These are phyloP conservation scores for Saksenaea vasiformis DNA, from an alignment of 371 early-diverging fungal genomes.

Conservation along the genomic window DNA sequence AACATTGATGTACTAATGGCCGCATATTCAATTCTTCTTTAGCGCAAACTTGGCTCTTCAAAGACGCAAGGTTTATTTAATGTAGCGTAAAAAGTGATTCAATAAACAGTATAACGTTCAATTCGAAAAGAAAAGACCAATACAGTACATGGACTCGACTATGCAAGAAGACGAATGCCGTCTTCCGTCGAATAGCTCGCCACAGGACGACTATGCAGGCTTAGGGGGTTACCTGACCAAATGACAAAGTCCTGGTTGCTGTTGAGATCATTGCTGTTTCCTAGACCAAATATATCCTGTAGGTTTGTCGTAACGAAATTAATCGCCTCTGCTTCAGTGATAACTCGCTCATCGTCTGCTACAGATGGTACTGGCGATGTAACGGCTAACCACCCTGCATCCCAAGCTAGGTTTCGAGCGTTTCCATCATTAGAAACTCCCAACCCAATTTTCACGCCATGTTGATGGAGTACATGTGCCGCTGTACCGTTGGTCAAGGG, in stretches of 20 bases:
- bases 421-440: conserved; percentile 53
- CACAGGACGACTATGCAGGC: conserved; percentile 43
- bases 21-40: no score
- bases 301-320: conserved; percentile 70
- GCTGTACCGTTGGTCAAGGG: conserved; percentile 58
- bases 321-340: conserved; percentile 61
- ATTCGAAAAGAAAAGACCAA: no score
- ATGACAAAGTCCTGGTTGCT: conserved; percentile 38
- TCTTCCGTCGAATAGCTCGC: conserved; percentile 23
- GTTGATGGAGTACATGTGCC: conserved; percentile 51
- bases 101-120: no score
- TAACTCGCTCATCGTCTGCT: conserved; percentile 21
- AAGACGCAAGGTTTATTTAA: no score
- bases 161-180: background rate
- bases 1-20: no score
- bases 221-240: conserved; percentile 52
- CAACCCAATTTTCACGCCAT: conserved; percentile 66
- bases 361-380: conserved; percentile 29
- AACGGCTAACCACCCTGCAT: conserved; percentile 66
- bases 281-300: conserved; percentile 56
- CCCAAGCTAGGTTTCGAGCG: conserved; percentile 69
- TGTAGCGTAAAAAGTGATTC: no score
- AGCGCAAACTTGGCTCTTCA: no score
- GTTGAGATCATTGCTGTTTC: background rate
- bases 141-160: background rate